Conservation (phyloP, 2,329 filamentous ascomycete species). For the Neocucurbitaria cava region DNA sequence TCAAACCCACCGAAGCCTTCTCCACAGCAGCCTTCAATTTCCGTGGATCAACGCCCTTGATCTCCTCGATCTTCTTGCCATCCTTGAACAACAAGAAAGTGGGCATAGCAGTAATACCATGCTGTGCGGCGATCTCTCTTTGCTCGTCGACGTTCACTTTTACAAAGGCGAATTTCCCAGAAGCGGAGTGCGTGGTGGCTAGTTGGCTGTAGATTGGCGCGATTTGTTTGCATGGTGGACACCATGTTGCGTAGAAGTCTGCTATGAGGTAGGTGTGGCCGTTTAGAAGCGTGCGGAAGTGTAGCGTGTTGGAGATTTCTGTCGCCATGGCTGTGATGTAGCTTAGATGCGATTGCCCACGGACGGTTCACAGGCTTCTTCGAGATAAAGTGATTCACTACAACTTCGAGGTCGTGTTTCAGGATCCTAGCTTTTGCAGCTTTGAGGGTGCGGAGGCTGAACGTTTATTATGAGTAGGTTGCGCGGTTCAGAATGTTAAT, state of each 20-base stretch:
- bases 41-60: constrained; percentile 39
- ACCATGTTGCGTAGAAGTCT: constrained; percentile 64
- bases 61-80: constrained; percentile 37
- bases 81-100: constrained; percentile 45
- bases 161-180: constrained; percentile 57
- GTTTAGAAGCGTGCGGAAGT: constrained; percentile 46
- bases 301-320: constrained; percentile 40
- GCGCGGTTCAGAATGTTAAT: background rate
- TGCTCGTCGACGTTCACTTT: constrained; percentile 64
- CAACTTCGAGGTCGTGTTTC: background rate
- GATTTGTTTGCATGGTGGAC: constrained; percentile 64
- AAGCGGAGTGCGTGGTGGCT: constrained; percentile 55
- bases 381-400: background rate
- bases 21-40: constrained; percentile 36
- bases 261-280: constrained; percentile 52
- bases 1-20: constrained; percentile 21
- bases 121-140: constrained; percentile 55
- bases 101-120: constrained; percentile 57
- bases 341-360: too few relatives aligned
- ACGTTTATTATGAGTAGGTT: background rate
- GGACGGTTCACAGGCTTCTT: too few relatives aligned
- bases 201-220: constrained; percentile 60
- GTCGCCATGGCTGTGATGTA: constrained; percentile 38
- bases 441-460: background rate
- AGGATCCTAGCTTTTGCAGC: background rate